Evolutionary conservation across 169 alveolate genomes (phyloP), one percentile per base, ranked within the genome.

Genomic region (Eimeria sp.): DNA sequence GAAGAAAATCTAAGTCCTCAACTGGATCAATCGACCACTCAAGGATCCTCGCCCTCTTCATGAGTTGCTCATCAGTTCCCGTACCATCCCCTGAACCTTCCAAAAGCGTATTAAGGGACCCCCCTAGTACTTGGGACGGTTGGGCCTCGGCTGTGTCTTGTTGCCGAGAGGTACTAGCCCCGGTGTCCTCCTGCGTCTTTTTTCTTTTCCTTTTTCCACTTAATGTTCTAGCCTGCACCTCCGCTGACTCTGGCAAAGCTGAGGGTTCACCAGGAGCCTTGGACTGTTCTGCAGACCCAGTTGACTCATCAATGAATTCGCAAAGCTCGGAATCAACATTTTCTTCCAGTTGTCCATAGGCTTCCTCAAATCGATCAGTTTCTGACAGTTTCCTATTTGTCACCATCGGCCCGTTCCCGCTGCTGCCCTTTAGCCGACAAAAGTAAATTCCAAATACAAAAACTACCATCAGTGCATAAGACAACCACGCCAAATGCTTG

Each of bases 351-450:
- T 34, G 40, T 34, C 40, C 40, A 34, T 34, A 1, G 4, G 2
- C 10, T 27, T 47, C 51, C 0, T 70, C 51, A 30, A 30, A n/a
- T 2, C 3, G 20, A n/a, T 13, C 80, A 34, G 11, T 49, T 5
- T 6, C 80, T 70, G 80, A 51, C 80, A 70, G 80, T 49, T 25
- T 27, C 80, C 80, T 70, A 20, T 47, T 34, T 49, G 80, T 11
- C 80, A 70, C 11, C 80, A 34, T 27, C 34, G 80, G 51, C 51
- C n/a, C 13, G 51, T 34, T 14, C 51, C 80, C 51, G 5, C 51
- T 70, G 80, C 80, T 47, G 80, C 51, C 16, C 80, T 70, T 70
- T 51, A 70, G 80, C 47, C 80, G 51, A 9, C 80, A 70, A 34
- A 27, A 70, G 80, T 70, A 34, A 30, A 11, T 49, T 34, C 80